Conservation (phyloP, 495 filamentous ascomycete species). For the Podospora bellae-mahoneyi region DNA sequence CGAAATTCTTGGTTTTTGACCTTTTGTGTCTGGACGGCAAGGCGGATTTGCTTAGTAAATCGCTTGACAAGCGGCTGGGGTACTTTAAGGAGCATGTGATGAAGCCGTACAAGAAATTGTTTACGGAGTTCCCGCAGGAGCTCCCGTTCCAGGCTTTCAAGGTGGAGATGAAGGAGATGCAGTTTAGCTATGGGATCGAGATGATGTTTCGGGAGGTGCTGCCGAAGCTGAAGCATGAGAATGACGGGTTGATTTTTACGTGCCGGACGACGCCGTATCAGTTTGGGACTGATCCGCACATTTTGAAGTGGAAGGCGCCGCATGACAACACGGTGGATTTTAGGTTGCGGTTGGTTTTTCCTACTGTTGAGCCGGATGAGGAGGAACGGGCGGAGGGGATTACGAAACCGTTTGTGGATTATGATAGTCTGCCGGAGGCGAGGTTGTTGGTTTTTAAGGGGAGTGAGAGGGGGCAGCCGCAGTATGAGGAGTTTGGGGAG, state of each 20-base stretch:
- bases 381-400: conserved; percentile 61
- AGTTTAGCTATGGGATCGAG: conserved; percentile 82
- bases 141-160: conserved; percentile 68
- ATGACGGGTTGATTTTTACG: conserved; percentile 96
- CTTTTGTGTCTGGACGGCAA: conserved; percentile 79
- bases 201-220: conserved; percentile 87
- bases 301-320: conserved; percentile 95
- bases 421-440: conserved; percentile 51
- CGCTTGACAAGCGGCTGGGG: conserved; percentile 82
- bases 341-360: conserved; percentile 72
- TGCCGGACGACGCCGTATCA: conserved; percentile 80
- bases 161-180: conserved; percentile 79
- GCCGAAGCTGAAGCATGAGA: conserved; percentile 80
- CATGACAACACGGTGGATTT: conserved; percentile 94
- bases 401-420: conserved; percentile 53
- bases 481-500: conserved; percentile 56
- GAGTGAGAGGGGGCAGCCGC: conserved; percentile 48
- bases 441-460: conserved; percentile 43
- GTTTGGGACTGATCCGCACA: conserved; percentile 85
- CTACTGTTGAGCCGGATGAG: conserved; percentile 64
- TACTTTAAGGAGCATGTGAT: conserved; percentile 78
- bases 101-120: conserved; percentile 72
- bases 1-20: conserved; percentile 89
- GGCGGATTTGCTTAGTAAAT: conserved; percentile 63
- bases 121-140: conserved; percentile 65